A percentile compares a stretch with the other conserved stretches of the same genome.
Evolutionary conservation across 2,329 filamentous ascomycete species (phyloP).

Genomic region (Aureobasidium sp.): DNA sequence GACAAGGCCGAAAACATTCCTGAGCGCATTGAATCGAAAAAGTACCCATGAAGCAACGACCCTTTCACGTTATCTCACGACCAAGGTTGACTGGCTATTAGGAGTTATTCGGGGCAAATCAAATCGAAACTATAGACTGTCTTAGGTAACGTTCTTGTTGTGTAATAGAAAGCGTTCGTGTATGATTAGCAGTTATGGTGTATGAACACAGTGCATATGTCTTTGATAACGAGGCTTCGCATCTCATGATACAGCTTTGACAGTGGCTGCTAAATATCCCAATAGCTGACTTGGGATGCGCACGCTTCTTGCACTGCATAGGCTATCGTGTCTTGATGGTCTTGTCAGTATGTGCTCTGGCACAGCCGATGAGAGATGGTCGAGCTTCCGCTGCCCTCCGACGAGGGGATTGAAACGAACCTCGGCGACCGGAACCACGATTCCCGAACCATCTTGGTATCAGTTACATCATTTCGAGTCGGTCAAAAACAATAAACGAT

Average conservation of each 20-base stretch:
- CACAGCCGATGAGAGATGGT: not conserved
- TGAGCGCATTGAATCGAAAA: constrained; percentile 42
- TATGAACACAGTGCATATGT: not conserved
- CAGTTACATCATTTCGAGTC: not conserved
- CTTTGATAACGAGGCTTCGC: not conserved
- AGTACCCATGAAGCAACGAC: constrained; percentile 15
- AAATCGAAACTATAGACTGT: not conserved
- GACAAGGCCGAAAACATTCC: constrained; percentile 77
- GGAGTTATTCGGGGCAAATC: constrained; percentile 13
- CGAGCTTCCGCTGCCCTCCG: not conserved
- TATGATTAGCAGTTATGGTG: constrained; percentile 3
- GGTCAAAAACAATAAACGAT: not conserved
- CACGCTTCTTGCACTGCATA: no score
- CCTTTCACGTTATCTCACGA: constrained; percentile 9
- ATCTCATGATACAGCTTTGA: not conserved
- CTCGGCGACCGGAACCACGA: not conserved
- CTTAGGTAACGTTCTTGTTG: not conserved
- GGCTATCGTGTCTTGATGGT: not conserved
- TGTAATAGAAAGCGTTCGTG: not conserved
- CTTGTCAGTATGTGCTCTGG: not conserved
- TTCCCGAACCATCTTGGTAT: constrained; percentile 2
- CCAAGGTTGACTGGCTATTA: constrained; percentile 12
- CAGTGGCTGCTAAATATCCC: not conserved
- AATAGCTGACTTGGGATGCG: not conserved
- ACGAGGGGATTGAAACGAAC: not conserved